These are phyloP conservation scores for Camellia japonica DNA, from an alignment of 148 eudicot species.

Conservation along the genomic window DNA sequence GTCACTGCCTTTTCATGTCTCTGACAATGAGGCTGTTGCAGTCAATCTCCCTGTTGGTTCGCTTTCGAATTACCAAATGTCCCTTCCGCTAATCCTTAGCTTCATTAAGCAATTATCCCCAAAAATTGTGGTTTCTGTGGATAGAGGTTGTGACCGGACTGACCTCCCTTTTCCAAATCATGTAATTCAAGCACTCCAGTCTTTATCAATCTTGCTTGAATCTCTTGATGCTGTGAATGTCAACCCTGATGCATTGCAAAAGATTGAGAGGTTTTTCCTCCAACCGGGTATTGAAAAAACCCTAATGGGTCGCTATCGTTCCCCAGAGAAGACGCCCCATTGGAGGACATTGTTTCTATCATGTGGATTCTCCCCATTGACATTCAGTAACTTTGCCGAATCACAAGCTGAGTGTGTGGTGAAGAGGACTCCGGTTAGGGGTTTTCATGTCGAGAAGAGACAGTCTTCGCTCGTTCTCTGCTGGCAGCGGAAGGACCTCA, in stretches of 20 bases:
- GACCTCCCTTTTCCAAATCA: conserved; percentile 84
- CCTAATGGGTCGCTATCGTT: conserved; percentile 51
- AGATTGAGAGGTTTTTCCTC: conserved; percentile 77
- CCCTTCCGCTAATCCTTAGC: conserved; percentile 54
- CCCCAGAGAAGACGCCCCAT: conserved; percentile 69
- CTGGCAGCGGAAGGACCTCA: conserved; percentile 82
- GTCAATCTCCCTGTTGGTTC: conserved; percentile 74
- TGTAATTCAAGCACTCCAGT: conserved; percentile 65
- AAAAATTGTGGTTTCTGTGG: conserved; percentile 69
- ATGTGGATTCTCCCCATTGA: conserved; percentile 56
- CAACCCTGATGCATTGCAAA: conserved; percentile 52
- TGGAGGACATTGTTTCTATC: conserved; percentile 77
- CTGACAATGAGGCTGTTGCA: conserved; percentile 67
- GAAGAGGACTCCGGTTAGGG: conserved; percentile 77
- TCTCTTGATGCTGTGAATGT: conserved; percentile 79
- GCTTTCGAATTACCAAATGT: conserved; percentile 42
- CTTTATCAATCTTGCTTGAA: conserved; percentile 67
- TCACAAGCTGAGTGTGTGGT: conserved; percentile 83
- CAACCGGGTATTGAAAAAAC: conserved; percentile 72
- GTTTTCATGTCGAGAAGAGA: conserved; percentile 79
- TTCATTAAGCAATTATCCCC: conserved; percentile 71
- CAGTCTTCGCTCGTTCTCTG: conserved; percentile 80
- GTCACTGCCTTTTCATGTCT: conserved; percentile 45
- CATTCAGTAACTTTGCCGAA: conserved; percentile 81
- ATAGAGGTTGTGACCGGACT: conserved; percentile 72